Base-by-base conservation (phyloP, 2,329 filamentous ascomycete genomes). In the Trematosphaeria pertusa region DNA sequence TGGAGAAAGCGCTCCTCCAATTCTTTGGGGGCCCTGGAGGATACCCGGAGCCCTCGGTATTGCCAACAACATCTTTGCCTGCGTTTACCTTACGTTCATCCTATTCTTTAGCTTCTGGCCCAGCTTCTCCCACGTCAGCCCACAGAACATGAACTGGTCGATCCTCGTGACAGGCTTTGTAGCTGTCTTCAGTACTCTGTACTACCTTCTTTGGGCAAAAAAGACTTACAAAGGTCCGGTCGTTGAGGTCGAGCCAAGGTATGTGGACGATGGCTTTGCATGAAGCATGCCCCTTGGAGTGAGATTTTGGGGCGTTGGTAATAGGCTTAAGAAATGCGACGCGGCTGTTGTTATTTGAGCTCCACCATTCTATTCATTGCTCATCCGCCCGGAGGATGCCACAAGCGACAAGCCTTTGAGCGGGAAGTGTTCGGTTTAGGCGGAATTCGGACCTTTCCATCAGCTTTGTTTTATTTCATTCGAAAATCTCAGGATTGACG, bases 61-160 rank as follows among this genome's bases (percentile, higher is more conserved):
- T 10, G 52, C 43, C 0, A 62, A 65, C 37, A 67, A 65, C 10
- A 31, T 47, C 0, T 64, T 64, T 10, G 52, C 62, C 0, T 62
- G 64, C 21, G 20, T 33, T 0, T 69, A 62, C 38, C 48, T 64
- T 5, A 10, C 36, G 1, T 59, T 67, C 19, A 48, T 67, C 3
- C 53, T 65, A 8, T 67, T 69, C 49, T 67, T 67, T 31, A 59
- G 54, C 40, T 65, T 65, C 24, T 67, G 58, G 62, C 64, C 59
- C 1, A 43, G n/a, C 3, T 54, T 48, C 7, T 45, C 50, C 2
- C 31, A 51, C 0, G 60, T 63, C 1, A 58, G 47, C 17, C 48
- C 54, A 3, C 44, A 51, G 19, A 59, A 37, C 7, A 65, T 67
- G 61, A 70, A 70, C 19, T 70, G 62, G 59, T 56, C 59, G 0